These are phyloP conservation scores for Musa acuminata DNA, from an alignment of 176 grass and related monocot genomes.

Conservation along the genomic window DNA sequence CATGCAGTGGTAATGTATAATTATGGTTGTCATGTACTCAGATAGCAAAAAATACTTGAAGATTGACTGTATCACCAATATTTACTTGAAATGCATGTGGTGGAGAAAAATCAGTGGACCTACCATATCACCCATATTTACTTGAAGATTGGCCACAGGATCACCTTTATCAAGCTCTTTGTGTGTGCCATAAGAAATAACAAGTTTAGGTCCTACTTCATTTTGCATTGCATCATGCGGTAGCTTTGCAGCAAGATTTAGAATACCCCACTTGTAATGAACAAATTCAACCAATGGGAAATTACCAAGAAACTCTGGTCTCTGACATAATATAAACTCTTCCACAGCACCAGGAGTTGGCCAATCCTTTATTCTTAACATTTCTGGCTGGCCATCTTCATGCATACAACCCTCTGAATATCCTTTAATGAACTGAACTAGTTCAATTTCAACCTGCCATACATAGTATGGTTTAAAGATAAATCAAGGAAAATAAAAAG, in stretches of 20 bases:
- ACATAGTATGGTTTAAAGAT: not conserved
- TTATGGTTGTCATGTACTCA: no score
- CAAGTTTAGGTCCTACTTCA: slow-evolving; percentile 69
- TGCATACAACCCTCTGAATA: slow-evolving; percentile 53
- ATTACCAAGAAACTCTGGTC: slow-evolving; percentile 91
- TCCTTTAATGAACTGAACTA: slow-evolving; percentile 76
- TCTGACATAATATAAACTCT: slow-evolving; percentile 77
- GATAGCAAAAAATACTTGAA: no score
- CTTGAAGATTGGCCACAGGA: slow-evolving; percentile 60
- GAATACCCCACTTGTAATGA: slow-evolving; percentile 90
- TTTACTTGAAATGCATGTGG: no score
- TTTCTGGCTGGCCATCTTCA: slow-evolving; percentile 31
- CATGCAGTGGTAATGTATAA: no score
- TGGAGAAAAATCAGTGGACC: slow-evolving; percentile 7
- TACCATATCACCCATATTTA: slow-evolving; percentile 93
- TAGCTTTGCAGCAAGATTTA: slow-evolving; percentile 82
- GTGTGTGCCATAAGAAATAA: slow-evolving; percentile 62
- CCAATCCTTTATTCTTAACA: slow-evolving; percentile 92
- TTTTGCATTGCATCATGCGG: slow-evolving; percentile 57
- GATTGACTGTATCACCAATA: no score
- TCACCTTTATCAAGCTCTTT: slow-evolving; percentile 39
- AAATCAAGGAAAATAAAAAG: not conserved
- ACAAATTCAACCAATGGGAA: slow-evolving; percentile 95
- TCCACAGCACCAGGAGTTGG: slow-evolving; percentile 51
- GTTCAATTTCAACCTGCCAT: slow-evolving; percentile 72